Evolutionary conservation across 2,329 filamentous ascomycete genomes (phyloP).

Genomic region (Leptographium galeiforme): DNA sequence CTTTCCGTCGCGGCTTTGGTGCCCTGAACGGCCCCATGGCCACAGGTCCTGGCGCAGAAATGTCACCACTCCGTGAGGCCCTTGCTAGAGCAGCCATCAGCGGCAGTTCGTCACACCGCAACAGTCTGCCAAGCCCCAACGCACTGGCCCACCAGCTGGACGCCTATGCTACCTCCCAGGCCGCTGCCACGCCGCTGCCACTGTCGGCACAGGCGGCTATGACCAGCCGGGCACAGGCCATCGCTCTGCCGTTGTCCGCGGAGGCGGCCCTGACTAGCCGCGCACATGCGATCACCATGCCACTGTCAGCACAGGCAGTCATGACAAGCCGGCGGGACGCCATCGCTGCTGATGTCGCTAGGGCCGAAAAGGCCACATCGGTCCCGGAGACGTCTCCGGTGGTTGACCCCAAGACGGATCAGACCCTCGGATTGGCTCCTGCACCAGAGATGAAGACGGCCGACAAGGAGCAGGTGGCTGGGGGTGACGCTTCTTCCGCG

Average conservation of each 20-base stretch:
- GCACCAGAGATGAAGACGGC: neutral
- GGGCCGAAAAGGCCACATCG: neutral
- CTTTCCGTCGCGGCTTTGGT: slow-evolving; percentile 5
- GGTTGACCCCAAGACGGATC: neutral
- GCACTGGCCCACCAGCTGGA: slow-evolving; percentile 5
- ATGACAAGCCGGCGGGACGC: neutral
- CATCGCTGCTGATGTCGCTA: no score
- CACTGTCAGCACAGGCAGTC: no score
- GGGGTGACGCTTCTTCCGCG: neutral
- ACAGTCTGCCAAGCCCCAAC: slow-evolving; percentile 10
- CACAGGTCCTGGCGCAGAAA: slow-evolving; percentile 1
- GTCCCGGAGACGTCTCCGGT: neutral
- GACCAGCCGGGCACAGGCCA: neutral
- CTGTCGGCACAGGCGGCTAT: neutral
- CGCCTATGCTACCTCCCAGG: slow-evolving; percentile 1
- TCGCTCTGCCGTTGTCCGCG: no score
- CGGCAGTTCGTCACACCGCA: slow-evolving; percentile 4
- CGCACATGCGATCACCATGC: no score
- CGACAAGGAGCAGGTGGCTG: neutral
- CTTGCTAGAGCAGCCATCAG: slow-evolving; percentile 7
- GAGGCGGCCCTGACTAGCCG: no score
- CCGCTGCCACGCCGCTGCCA: neutral
- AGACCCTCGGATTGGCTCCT: neutral
- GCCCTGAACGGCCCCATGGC: neutral
- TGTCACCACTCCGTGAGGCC: slow-evolving; percentile 11